Base-by-base conservation (phyloP, 2,329 filamentous ascomycete genomes). In the Penicillium frequentans region DNA sequence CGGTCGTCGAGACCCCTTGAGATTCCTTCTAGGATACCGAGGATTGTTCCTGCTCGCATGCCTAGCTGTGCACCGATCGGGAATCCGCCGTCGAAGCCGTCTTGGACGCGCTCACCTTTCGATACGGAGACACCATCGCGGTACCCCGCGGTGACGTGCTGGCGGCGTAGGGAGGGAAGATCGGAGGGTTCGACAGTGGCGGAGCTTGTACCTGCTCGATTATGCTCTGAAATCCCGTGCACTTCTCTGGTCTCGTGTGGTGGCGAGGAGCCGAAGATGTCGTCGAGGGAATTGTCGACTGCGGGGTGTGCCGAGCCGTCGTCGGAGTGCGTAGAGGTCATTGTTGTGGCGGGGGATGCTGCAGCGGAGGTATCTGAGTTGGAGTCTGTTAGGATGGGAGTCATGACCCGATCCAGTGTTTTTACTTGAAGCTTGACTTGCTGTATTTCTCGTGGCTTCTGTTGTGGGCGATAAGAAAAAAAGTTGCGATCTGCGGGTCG, bases 1-100 rank as follows among this genome's bases (percentile, higher is more conserved):
- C 64, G 60, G 8, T 65, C 64, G 24, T 74, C 72, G 5, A 71
- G 66, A 2, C 72, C 73, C 3, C 67, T 68, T 1, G 79, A 74
- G 21, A 96, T 75, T 0, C 89, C 91, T 68, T 96, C 90, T 6
- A 97, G 70, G 4, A 90, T 77, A 0, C 95, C 95, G 3, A 96
- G 73, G 13, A 96, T 77, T 63, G 86, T 86, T 0, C 95, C 95
- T 0, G 87, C 88, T 27, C 82, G 82, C 62, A 90, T 73, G 0
- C 93, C 95, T 29, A 98, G 78, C 51, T 88, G 86, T 1, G 91
- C 93, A 13, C 95, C 95, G 0, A 98, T 81, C 14, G 86, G 82
- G 72, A 92, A 98, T 0, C 93, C 93, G 62, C 93, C 90, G 71
- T 99, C 95, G 70, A 99, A 98, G 0, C 93, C 93, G 14, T 82